These are phyloP conservation scores for Crithidia expoeki DNA, from an alignment of 208 protist species.

Conservation along the genomic window DNA sequence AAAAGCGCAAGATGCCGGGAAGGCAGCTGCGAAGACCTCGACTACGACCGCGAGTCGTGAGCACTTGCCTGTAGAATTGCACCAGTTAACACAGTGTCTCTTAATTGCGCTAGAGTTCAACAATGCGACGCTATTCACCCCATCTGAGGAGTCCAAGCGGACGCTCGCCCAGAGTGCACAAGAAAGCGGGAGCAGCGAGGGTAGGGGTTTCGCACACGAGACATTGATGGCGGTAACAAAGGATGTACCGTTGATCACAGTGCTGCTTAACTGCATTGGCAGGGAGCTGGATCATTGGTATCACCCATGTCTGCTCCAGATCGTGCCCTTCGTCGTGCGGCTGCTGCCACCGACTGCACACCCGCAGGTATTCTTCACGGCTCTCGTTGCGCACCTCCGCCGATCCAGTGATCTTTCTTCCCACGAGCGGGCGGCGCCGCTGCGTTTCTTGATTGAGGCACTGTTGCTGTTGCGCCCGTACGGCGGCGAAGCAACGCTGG, in stretches of 20 bases:
- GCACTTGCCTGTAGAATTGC: constrained; percentile 18
- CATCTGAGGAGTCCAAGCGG: not conserved
- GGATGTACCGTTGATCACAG: not conserved
- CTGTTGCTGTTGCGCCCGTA: constrained; percentile 60
- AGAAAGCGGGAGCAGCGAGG: not conserved
- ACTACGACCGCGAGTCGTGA: not conserved
- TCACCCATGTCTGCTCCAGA: constrained; percentile 39
- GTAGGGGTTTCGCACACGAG: not conserved
- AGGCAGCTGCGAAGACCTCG: not conserved
- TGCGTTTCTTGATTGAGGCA: constrained; percentile 47
- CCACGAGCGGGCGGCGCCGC: constrained; percentile 38
- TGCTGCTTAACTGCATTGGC: constrained; percentile 21
- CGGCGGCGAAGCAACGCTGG: constrained; percentile 58
- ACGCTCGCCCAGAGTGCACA: not conserved
- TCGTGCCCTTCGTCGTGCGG: constrained; percentile 37
- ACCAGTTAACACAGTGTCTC: constrained; percentile 28
- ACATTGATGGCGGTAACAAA: not conserved
- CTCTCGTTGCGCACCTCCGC: constrained; percentile 52
- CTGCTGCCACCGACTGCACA: constrained; percentile 45
- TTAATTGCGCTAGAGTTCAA: constrained; percentile 22
- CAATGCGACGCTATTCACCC: constrained; percentile 24
- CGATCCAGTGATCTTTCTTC: constrained; percentile 56
- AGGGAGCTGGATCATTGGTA: constrained; percentile 31
- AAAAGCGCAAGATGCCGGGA: not conserved
- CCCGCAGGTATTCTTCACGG: constrained; percentile 47